These are phyloP conservation scores for Termitomyces sp. DNA, from an alignment of 768 basidiomycete species.

Conservation along the genomic window DNA sequence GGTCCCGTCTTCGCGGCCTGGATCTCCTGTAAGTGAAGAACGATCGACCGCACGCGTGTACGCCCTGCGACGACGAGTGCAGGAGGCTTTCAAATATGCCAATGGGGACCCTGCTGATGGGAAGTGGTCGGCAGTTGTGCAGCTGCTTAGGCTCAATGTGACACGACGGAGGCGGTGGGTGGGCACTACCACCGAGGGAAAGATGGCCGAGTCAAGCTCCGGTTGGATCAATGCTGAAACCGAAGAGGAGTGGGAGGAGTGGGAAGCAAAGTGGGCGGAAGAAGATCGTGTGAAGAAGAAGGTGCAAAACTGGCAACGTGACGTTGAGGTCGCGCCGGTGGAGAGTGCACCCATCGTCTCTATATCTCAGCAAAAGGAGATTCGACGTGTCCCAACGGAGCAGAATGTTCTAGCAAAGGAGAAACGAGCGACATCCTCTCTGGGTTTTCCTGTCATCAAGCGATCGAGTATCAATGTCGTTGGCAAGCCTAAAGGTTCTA, in stretches of 20 bases:
- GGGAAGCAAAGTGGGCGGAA: conserved; percentile 37
- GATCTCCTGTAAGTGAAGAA: conserved; percentile 17
- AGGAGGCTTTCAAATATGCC: conserved; percentile 33
- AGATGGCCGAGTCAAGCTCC: conserved; percentile 22
- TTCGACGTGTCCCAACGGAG: conserved; percentile 3
- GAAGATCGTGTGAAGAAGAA: conserved; percentile 25
- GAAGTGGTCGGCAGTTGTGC: conserved; percentile 45
- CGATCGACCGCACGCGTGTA: conserved; percentile 23
- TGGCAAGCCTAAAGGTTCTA: conserved; percentile 24
- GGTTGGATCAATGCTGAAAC: conserved; percentile 40
- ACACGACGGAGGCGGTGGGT: conserved; percentile 37
- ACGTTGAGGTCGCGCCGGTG: conserved; percentile 12
- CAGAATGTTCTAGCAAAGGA: conserved; percentile 3
- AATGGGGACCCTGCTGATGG: conserved; percentile 40
- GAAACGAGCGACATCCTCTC: conserved; percentile 24
- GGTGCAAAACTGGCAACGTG: conserved; percentile 27
- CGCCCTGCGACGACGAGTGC: conserved; percentile 31
- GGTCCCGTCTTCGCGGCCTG: conserved; percentile 22
- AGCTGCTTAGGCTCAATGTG: conserved; percentile 38
- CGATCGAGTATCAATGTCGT: conserved; percentile 23
- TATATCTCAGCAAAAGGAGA: conserved; percentile 7
- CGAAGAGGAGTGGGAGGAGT: conserved; percentile 49
- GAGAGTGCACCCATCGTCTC: conserved; percentile 12
- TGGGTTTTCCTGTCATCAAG: conserved; percentile 47
- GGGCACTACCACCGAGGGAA: conserved; percentile 22